Percentiles rank a stretch among this genome's conserved stretches.
These are phyloP conservation scores for Psilocybe cubensis DNA, from an alignment of 768 basidiomycete genomes.

Conservation along the genomic window DNA sequence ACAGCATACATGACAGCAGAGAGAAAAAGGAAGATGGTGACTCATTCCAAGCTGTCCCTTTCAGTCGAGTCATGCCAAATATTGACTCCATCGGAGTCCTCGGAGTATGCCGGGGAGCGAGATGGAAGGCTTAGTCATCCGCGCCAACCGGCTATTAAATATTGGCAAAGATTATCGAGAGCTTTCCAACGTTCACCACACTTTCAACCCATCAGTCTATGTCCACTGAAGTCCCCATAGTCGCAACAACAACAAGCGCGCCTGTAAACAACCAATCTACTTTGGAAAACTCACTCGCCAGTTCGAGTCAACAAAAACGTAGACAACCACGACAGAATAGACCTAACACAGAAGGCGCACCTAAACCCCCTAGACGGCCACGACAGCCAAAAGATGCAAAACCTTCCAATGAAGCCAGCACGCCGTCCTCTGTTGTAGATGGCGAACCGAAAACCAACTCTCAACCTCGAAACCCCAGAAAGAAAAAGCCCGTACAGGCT, in stretches of 20 bases:
- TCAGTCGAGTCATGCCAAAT: no score
- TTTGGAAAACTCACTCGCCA: neutral
- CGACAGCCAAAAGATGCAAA: neutral
- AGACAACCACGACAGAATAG: conserved; percentile 8
- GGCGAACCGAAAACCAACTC: neutral
- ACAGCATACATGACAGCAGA: no score
- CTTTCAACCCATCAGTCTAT: no score
- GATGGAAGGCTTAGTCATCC: no score
- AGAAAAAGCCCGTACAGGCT: neutral
- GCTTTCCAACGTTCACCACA: no score
- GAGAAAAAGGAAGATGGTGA: no score
- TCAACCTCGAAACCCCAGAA: conserved; percentile 9
- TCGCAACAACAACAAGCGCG: neutral
- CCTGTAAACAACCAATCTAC: neutral
- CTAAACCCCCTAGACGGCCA: conserved; percentile 8
- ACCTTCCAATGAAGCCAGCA: conserved; percentile 12
- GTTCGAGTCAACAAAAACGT: neutral
- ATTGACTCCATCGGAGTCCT: no score
- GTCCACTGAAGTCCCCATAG: neutral
- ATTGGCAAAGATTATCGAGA: no score
- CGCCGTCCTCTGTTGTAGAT: conserved; percentile 11
- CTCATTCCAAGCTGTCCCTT: no score
- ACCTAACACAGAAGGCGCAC: neutral
- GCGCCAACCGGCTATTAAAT: no score
- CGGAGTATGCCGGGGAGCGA: no score